A percentile compares a stretch with the other conserved stretches of the same genome.
Conservation (phyloP, 148 eudicot species). For the Fagopyrum tataricum region DNA sequence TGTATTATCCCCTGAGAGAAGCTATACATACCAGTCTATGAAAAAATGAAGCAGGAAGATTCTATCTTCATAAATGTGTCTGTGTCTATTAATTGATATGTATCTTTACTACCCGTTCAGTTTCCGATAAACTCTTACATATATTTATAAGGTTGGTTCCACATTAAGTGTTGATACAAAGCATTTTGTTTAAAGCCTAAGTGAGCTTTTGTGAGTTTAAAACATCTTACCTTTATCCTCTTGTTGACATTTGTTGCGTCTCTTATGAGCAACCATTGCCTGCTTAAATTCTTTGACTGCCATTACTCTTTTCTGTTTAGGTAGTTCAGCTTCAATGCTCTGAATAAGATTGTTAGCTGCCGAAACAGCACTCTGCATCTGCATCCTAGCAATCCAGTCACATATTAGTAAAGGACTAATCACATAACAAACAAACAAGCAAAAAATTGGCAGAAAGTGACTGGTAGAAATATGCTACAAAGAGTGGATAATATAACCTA, state of each 20-base stretch:
- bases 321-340: slow-evolving; percentile 62
- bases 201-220: not conserved
- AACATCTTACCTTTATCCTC: slow-evolving; percentile 38
- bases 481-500: not conserved
- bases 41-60: slow-evolving; percentile 7
- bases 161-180: not conserved
- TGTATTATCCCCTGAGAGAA: not conserved
- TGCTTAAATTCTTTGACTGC: slow-evolving; percentile 65
- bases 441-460: not conserved
- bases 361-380: slow-evolving; percentile 56
- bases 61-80: not conserved
- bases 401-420: not conserved
- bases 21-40: not conserved
- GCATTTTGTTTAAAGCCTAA: not conserved
- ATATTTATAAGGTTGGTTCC: not conserved
- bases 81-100: not conserved
- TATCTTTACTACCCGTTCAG: not conserved
- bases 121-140: not conserved
- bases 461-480: not conserved
- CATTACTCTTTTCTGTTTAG: slow-evolving; percentile 70
- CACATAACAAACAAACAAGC: slow-evolving; percentile 3
- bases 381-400: slow-evolving; percentile 52
- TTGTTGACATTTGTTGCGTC: slow-evolving; percentile 38
- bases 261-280: slow-evolving; percentile 69
- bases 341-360: slow-evolving; percentile 68